Base-by-base conservation (phyloP, 441 rosid genomes). In the Kokia cookei region DNA sequence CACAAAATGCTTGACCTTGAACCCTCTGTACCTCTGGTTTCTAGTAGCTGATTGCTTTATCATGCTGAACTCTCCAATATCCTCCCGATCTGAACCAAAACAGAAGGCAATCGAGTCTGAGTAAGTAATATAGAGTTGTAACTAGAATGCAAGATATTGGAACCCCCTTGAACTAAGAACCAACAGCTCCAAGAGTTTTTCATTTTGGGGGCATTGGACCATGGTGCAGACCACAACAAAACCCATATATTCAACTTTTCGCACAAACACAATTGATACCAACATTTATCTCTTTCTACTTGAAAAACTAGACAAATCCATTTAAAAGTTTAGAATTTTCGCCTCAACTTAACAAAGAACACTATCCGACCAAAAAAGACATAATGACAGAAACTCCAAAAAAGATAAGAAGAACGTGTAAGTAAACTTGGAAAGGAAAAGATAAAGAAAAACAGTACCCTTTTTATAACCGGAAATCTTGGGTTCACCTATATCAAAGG, bases 1-100 rank as follows among this genome's bases (percentile, higher is more conserved):
- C 75, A 87, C 58, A 54, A 81, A 76, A 66, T 85, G 86, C 76
- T 87, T 87, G 67, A 85, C 86, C 73, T 86, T 89, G 32, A 87
- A 76, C 40, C 90, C 88, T 76, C 78, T 86, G 2, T 87, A 71
- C 79, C 89, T 87, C 72, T 76, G 81, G 79, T 73, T 83, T 74
- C 85, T 86, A 72, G 76, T 76, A 6, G 89, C 63, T 14, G 82
- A 80, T 63, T 74, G 85, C 82, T 81, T 87, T 78, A 76, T 77
- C 86, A 85, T 81, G 71, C 40, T 75, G 75, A 58, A 35, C n/a
- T 35, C 48, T 37, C 14, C 15, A 9, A 17, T 64, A 40, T 64
- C 19, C 58, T 27, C 6, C 40, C 59, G 37, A 40, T 61, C 65
- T 13, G 10, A 72, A 75, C 71, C 66, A 40, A 76, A 29, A 67